Evolutionary conservation across 2,329 filamentous ascomycete genomes (phyloP).

Genomic region (Teratosphaeria destructans): DNA sequence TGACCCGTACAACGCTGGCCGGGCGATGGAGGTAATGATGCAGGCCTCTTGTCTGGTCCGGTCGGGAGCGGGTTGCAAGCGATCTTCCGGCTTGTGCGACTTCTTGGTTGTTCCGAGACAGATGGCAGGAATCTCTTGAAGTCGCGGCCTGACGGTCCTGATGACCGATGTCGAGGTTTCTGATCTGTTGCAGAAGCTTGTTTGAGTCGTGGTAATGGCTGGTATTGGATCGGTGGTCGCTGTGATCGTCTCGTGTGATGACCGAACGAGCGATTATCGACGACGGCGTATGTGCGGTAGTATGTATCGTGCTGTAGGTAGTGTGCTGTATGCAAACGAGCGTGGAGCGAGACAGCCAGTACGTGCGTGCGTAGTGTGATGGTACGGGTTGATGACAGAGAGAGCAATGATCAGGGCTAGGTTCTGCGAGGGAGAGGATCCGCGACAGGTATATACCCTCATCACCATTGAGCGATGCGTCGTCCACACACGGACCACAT

Average conservation of each 20-base stretch:
- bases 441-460: background rate
- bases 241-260: background rate
- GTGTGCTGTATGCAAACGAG: background rate
- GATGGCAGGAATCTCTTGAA: background rate
- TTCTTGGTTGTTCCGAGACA: background rate
- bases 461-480: background rate
- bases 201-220: background rate
- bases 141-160: background rate
- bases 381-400: background rate
- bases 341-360: background rate
- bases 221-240: background rate
- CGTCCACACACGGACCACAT: background rate
- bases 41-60: background rate
- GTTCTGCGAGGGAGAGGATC: background rate
- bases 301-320: background rate
- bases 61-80: background rate
- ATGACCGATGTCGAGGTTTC: background rate
- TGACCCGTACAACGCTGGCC: background rate
- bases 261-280: background rate
- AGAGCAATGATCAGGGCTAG: background rate
- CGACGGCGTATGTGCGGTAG: background rate
- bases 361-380: background rate
- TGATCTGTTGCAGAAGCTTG: background rate
- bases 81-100: background rate
- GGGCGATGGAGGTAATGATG: background rate